Conservation (phyloP, 2,329 filamentous ascomycete species). For the Ophiobolus disseminans region DNA sequence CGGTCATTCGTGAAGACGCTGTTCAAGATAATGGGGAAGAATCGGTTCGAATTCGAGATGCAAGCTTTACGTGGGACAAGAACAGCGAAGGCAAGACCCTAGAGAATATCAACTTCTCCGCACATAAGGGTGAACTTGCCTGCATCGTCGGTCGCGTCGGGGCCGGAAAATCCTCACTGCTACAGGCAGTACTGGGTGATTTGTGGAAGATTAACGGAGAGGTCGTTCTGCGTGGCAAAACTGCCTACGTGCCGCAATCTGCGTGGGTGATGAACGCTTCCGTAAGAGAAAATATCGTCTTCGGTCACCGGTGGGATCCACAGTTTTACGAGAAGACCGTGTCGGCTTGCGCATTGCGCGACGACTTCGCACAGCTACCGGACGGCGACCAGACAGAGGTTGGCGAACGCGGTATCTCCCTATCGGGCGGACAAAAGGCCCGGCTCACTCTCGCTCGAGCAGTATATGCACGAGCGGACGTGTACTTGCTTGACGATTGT, state of each 20-base stretch:
- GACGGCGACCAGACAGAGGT: slow-evolving; percentile 97
- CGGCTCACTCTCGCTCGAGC: slow-evolving; percentile 89
- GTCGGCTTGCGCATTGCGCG: slow-evolving; percentile 85
- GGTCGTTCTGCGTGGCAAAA: slow-evolving; percentile 79
- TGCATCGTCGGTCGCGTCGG: slow-evolving; percentile 96
- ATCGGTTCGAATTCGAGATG: slow-evolving; percentile 81
- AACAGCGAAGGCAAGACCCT: slow-evolving; percentile 73
- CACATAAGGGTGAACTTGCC: slow-evolving; percentile 89
- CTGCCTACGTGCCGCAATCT: slow-evolving; percentile 92
- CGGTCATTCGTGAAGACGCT: slow-evolving; percentile 72
- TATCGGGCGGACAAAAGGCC: slow-evolving; percentile 96
- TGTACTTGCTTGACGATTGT: slow-evolving; percentile 93
- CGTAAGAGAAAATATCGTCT: slow-evolving; percentile 95
- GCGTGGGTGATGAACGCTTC: slow-evolving; percentile 98
- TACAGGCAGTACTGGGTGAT: slow-evolving; percentile 88
- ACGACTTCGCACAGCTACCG: slow-evolving; percentile 90
- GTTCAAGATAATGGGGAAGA: slow-evolving; percentile 83
- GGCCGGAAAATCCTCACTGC: slow-evolving; percentile 89
- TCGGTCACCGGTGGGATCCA: slow-evolving; percentile 92
- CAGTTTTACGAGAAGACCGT: slow-evolving; percentile 94
- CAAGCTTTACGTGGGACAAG: slow-evolving; percentile 93
- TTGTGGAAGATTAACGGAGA: slow-evolving; percentile 87
- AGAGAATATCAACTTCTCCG: slow-evolving; percentile 84
- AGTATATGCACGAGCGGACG: slow-evolving; percentile 94
- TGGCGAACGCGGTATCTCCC: slow-evolving; percentile 92